These are phyloP conservation scores for Fusarium sp. DNA, from an alignment of 2,329 filamentous ascomycete genomes.

Conservation along the genomic window DNA sequence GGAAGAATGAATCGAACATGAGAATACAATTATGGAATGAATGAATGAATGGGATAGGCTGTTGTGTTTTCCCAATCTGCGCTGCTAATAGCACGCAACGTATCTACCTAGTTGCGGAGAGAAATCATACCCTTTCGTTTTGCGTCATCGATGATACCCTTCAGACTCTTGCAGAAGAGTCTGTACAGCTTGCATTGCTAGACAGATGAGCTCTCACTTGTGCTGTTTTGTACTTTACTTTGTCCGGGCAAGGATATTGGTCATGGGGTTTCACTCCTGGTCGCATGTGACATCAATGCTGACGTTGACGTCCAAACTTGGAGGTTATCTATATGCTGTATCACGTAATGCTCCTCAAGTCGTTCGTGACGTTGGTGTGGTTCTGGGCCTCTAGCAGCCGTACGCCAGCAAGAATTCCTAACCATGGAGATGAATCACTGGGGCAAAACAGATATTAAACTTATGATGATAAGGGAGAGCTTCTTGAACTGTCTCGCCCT, in stretches of 20 bases:
- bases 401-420: background rate
- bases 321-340: background rate
- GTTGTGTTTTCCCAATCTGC: constrained; percentile 18
- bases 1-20: constrained; percentile 24
- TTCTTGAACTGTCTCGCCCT: background rate
- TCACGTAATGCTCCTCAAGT: constrained; percentile 7
- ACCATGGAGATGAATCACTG: background rate
- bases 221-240: background rate
- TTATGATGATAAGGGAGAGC: background rate
- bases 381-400: background rate
- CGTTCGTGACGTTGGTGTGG: background rate
- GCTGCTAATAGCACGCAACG: constrained; percentile 22
- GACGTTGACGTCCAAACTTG: constrained; percentile 9
- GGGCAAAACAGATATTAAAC: background rate
- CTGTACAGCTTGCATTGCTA: background rate
- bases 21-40: constrained; percentile 18
- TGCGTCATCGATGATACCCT: constrained; percentile 4
- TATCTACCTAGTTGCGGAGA: constrained; percentile 29
- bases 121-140: constrained; percentile 43
- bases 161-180: background rate
- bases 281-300: constrained; percentile 22
- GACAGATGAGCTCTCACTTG: background rate
- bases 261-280: constrained; percentile 5
- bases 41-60: constrained; percentile 18
- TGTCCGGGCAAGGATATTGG: background rate